phyloP scores from a whole-genome alignment of 352 stramenopile species.

The Phytophthora tentaculata region DNA sequence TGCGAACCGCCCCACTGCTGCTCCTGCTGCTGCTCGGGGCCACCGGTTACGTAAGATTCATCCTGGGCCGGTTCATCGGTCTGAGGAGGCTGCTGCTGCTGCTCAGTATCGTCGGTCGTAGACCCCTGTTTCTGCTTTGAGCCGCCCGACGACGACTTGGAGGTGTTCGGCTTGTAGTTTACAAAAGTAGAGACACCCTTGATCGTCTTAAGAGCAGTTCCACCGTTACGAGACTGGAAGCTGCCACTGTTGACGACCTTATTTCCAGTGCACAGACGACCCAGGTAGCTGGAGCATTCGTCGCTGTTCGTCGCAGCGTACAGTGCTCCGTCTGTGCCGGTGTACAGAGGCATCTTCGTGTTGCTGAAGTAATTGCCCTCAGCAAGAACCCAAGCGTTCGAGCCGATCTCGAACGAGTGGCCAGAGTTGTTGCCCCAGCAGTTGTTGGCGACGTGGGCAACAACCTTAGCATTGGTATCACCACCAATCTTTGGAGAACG shows the following conservation, averaged over 20 bases:
- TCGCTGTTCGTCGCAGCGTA: constrained; percentile 17
- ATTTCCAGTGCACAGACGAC: constrained; percentile 28
- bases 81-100: too few relatives aligned
- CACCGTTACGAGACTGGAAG: constrained; percentile 24
- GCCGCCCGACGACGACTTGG: constrained; percentile 3
- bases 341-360: constrained; percentile 27
- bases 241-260: constrained; percentile 23
- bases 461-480: neutral
- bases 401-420: constrained; percentile 2
- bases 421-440: constrained; percentile 38
- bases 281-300: constrained; percentile 27
- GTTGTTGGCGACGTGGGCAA: neutral
- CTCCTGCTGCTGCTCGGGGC: neutral
- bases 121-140: neutral
- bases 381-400: constrained; percentile 8
- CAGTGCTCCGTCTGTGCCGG: constrained; percentile 21
- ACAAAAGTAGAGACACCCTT: constrained; percentile 19
- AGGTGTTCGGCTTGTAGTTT: constrained; percentile 10
- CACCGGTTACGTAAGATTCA: too few relatives aligned
- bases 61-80: too few relatives aligned
- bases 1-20: neutral
- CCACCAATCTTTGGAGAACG: constrained; percentile 39
- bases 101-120: neutral
- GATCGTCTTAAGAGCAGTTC: constrained; percentile 26
- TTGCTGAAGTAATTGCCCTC: constrained; percentile 54